Evolutionary conservation across 805 yeast genomes (phyloP).

Genomic region (Metschnikowia vanudenii): DNA sequence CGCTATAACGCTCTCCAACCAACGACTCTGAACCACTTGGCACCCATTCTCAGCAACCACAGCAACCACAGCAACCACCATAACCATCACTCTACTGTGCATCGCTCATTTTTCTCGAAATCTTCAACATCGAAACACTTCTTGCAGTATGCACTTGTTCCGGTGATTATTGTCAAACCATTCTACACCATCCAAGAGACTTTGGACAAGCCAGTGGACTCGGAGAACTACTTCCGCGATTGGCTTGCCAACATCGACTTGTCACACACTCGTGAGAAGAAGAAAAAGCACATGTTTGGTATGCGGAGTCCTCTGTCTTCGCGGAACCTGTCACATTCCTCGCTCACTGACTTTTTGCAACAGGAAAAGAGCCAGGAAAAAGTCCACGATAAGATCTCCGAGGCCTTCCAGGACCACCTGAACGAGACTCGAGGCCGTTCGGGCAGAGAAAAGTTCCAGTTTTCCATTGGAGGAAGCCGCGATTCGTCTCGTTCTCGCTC

Average conservation of each 20-base stretch:
- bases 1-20: slow-evolving; percentile 3
- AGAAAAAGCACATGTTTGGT: slow-evolving; percentile 16
- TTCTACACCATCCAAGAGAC: slow-evolving; percentile 31
- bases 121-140: slow-evolving; percentile 40
- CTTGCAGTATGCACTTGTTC: slow-evolving; percentile 43
- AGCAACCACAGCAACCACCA: background rate
- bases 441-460: slow-evolving; percentile 1
- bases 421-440: slow-evolving; percentile 10
- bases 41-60: background rate
- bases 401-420: background rate
- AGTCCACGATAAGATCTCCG: slow-evolving; percentile 7
- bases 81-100: slow-evolving; percentile 12
- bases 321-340: slow-evolving; percentile 14
- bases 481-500: slow-evolving; percentile 14
- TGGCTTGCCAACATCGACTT: slow-evolving; percentile 32
- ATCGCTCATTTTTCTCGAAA: slow-evolving; percentile 31
- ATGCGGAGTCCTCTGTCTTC: slow-evolving; percentile 17
- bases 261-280: slow-evolving; percentile 18
- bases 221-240: slow-evolving; percentile 35
- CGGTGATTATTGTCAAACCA: slow-evolving; percentile 45
- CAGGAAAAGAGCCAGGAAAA: background rate
- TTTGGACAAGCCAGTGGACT: slow-evolving; percentile 32
- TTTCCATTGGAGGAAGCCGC: slow-evolving; percentile 4
- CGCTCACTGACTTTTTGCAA: slow-evolving; percentile 13
- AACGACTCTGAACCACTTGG: background rate